Evolutionary conservation across 2,329 filamentous ascomycete species (phyloP).

Genomic region (Colletotrichum sp.): DNA sequence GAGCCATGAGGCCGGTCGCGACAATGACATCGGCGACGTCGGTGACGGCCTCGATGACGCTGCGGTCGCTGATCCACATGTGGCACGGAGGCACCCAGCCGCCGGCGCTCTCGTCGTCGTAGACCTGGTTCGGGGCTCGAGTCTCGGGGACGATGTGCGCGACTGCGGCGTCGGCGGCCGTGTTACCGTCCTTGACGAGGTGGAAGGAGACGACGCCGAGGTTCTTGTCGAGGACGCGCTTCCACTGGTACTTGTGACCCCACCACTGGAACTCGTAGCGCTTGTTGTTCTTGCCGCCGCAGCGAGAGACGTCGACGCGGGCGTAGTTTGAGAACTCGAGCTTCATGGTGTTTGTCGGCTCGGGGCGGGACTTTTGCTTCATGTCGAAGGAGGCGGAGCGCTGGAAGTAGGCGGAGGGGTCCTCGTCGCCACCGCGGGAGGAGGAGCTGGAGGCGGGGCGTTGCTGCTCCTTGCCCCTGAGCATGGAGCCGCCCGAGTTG

Average conservation of each 20-base stretch:
- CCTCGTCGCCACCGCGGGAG: slow-evolving; percentile 35
- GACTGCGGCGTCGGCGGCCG: slow-evolving; percentile 55
- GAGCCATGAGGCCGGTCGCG: slow-evolving; percentile 84
- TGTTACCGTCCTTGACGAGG: slow-evolving; percentile 70
- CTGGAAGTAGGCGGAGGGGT: slow-evolving; percentile 30
- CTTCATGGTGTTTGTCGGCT: slow-evolving; percentile 79
- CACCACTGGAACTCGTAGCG: slow-evolving; percentile 94
- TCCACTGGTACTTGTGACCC: slow-evolving; percentile 87
- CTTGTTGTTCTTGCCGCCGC: slow-evolving; percentile 70
- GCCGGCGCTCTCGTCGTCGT: slow-evolving; percentile 76
- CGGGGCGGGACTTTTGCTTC: slow-evolving; percentile 38
- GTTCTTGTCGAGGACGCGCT: slow-evolving; percentile 72
- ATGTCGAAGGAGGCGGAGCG: slow-evolving; percentile 34
- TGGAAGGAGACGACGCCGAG: slow-evolving; percentile 78
- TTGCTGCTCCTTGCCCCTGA: slow-evolving; percentile 27
- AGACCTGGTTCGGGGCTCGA: slow-evolving; percentile 71
- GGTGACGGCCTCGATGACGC: slow-evolving; percentile 70
- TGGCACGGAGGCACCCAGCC: slow-evolving; percentile 91
- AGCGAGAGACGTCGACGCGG: slow-evolving; percentile 80
- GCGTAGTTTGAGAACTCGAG: slow-evolving; percentile 98
- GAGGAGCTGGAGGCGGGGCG: slow-evolving; percentile 42
- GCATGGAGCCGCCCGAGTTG: slow-evolving; percentile 36
- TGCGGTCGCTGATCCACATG: slow-evolving; percentile 85
- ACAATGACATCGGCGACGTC: slow-evolving; percentile 91
- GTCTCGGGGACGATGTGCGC: slow-evolving; percentile 87